Evolutionary conservation across 2,329 filamentous ascomycete species (phyloP), one percentile per base, ranked within the genome.

Genomic region (Cercospora nicotianae): DNA sequence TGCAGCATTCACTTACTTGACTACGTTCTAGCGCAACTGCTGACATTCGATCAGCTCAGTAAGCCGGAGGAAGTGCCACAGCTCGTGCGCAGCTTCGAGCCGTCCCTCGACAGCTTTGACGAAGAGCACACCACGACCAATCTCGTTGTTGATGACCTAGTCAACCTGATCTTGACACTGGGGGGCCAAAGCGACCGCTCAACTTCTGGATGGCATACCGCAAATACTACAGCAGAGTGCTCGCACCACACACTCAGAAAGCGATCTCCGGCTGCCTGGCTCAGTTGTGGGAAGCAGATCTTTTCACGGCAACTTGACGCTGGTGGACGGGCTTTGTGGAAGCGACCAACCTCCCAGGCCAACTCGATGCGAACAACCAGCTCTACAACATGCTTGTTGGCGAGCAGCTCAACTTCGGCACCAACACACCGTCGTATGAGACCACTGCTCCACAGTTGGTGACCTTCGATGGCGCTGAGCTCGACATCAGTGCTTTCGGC

Each of bases 181-280:
- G 53, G 51, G 63, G 66, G 31, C 63, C 64, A 60, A 60, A 66
- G 66, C 65, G 57, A 42, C 45, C 64, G 48, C 69, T 70, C 61
- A 60, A 64, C 45, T 71, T 63, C 59, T 69, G 69, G 67, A 67
- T 72, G 67, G 69, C 69, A 66, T 71, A 61, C 45, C 67, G 66
- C 68, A 67, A 65, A 55, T 26, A 53, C 61, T 69, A 64, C 66
- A 66, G 58, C 53, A 39, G 53, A 61, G 30, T 69, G 61, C 64
- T 73, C 67, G 51, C 60, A 67, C 48, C 60, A 45, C 63, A 69
- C 59, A 64, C 68, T 42, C 86, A 87, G 77, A 87, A 86, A 78
- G 79, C 80, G 48, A 83, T 84, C 64, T 87, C 85, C 48, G 81
- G 80, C 13, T 79, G 83, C 69, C 75, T 87, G 67, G 82, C 79